Evolutionary conservation across 23 red algal species (phyloP).

Genomic region (Gracilaria caudata): DNA sequence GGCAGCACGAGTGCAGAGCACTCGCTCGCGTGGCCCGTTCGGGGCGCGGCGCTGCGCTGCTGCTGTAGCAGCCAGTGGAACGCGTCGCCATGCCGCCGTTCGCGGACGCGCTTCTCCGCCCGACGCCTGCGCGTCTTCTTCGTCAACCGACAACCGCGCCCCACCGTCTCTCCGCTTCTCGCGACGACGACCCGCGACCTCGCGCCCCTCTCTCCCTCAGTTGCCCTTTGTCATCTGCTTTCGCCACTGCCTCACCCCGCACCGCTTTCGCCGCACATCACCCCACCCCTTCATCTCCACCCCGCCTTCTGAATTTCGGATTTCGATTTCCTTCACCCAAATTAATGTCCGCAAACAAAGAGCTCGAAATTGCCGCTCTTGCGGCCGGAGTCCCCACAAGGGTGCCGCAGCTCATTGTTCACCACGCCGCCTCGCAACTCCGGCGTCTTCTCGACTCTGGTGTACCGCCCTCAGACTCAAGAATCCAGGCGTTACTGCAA

Average conservation of each 20-base stretch:
- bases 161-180: not conserved
- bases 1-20: too few species aligned
- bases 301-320: slow-evolving; percentile 29
- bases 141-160: slow-evolving; percentile 7
- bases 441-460: slow-evolving; percentile 57
- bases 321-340: slow-evolving; percentile 20
- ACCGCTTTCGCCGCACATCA: not conserved
- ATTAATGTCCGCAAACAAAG: slow-evolving; percentile 42
- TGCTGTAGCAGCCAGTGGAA: slow-evolving; percentile 14
- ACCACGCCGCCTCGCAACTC: slow-evolving; percentile 54
- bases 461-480: slow-evolving; percentile 41
- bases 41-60: not conserved
- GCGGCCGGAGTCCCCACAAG: slow-evolving; percentile 48
- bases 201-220: not conserved
- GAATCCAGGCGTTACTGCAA: slow-evolving; percentile 46
- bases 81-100: not conserved
- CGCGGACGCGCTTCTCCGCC: not conserved
- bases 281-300: slow-evolving; percentile 11
- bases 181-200: not conserved
- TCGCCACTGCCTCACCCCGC: not conserved
- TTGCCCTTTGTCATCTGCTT: not conserved
- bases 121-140: not conserved
- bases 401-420: slow-evolving; percentile 62
- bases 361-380: slow-evolving; percentile 51
- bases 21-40: slow-evolving; percentile 1